Evolutionary conservation across 345 rosid genomes (phyloP), one percentile per base, ranked within the genome.

Genomic region (Euphorbia peplus): DNA sequence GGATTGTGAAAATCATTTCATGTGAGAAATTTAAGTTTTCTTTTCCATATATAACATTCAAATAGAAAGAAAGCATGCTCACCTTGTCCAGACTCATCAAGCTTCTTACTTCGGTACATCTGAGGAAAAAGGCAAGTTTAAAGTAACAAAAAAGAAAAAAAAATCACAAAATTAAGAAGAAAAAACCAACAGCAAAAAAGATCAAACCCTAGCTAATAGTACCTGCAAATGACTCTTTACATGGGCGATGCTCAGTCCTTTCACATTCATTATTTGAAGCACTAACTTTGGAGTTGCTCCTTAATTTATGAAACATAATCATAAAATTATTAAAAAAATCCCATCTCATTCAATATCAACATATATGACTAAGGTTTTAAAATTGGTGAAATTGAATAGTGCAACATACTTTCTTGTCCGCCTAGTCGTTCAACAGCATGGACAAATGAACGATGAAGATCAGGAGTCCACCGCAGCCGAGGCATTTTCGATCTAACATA

Each of bases 151-250:
- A n/a, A n/a, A n/a, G n/a, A n/a, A n/a, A n/a, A n/a, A n/a, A n/a
- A n/a, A n/a, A n/a, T n/a, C n/a, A n/a, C n/a, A n/a, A n/a, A n/a
- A n/a, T n/a, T n/a, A n/a, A n/a, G n/a, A n/a, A n/a, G n/a, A n/a
- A 13, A 18, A 16, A 46, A 57, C 25, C 53, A 8, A 63, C 3
- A 3, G 32, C 29, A 21, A 8, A 61, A 39, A 62, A 39, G 11
- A 66, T 14, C 0, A 32, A 51, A 8, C 61, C 56, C 50, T 37
- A 48, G 15, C 55, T 15, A 4, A 5, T 42, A n/a, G 0, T 59
- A 92, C 98, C 95, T 92, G 98, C 79, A 90, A 80, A 70, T 92
- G 96, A 85, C 98, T 92, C 82, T 90, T 92, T 24, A 92, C 95
- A 76, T 92, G 96, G 14, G 98, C 88, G 80, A 92, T 92, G 83